Conservation (phyloP, 768 basidiomycete genomes). For the Tephrocybe rancida region DNA sequence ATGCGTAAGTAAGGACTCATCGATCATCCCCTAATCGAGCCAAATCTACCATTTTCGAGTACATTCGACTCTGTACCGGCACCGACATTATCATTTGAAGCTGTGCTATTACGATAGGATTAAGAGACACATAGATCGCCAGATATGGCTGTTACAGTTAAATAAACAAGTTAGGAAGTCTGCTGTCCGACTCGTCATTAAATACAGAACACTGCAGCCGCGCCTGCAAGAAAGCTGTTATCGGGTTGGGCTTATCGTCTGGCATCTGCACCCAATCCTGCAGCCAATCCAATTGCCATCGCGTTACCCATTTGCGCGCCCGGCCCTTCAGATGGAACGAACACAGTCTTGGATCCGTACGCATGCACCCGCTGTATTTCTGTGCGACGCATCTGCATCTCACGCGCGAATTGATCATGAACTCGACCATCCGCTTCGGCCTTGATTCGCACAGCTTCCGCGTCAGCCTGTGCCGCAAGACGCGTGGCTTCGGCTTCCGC, state of each 20-base stretch:
- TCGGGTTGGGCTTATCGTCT: too few species aligned
- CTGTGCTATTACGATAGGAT: background rate
- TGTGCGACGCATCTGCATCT: slow-evolving; percentile 72
- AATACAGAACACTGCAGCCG: background rate
- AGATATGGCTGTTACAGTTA: background rate
- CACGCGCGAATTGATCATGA: slow-evolving; percentile 66
- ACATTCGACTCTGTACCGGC: slow-evolving; percentile 1
- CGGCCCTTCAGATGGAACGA: slow-evolving; percentile 65
- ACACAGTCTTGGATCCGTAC: slow-evolving; percentile 69
- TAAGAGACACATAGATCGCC: background rate
- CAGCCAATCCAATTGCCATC: slow-evolving; percentile 73
- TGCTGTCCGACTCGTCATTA: too few species aligned
- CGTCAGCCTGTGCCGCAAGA: slow-evolving; percentile 76
- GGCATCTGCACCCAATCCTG: slow-evolving; percentile 55
- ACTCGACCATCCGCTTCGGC: slow-evolving; percentile 65
- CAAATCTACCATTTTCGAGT: background rate
- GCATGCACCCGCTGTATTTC: slow-evolving; percentile 66
- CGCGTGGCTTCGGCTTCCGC: slow-evolving; percentile 79
- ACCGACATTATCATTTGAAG: background rate
- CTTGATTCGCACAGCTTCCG: slow-evolving; percentile 65
- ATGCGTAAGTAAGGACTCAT: too few species aligned
- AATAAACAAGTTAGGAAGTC: background rate
- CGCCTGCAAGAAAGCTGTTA: too few species aligned
- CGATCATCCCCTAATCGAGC: slow-evolving; percentile 12
- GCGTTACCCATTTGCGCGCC: slow-evolving; percentile 61